Percentiles rank a stretch among this genome's conserved stretches.
These are phyloP conservation scores for Cadophora sp. DNA, from an alignment of 2,329 filamentous ascomycete species.

Conservation along the genomic window DNA sequence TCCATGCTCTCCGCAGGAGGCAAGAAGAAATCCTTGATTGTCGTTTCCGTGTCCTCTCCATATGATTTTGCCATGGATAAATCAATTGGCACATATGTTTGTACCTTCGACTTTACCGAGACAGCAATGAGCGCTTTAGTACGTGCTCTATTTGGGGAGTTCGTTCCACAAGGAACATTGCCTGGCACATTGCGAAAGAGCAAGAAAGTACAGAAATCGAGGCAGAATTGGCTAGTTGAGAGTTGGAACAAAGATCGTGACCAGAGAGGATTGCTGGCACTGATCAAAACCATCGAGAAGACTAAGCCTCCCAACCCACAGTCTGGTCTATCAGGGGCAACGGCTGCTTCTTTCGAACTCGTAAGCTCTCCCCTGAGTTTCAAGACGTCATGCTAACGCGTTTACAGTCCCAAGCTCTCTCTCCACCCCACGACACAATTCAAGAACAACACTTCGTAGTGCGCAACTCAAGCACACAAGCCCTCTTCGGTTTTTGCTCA, in stretches of 20 bases:
- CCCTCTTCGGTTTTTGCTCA: constrained; percentile 89
- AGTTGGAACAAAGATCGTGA: constrained; percentile 84
- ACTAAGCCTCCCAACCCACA: constrained; percentile 69
- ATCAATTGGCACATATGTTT: constrained; percentile 89
- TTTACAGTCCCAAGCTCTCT: constrained; percentile 16
- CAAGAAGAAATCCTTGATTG: constrained; percentile 87
- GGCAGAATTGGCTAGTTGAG: constrained; percentile 94
- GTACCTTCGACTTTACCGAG: constrained; percentile 96
- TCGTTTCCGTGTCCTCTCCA: constrained; percentile 91
- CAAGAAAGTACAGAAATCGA: constrained; percentile 85
- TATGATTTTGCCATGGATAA: constrained; percentile 97
- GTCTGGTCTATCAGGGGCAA: constrained; percentile 68
- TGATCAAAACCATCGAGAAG: constrained; percentile 75
- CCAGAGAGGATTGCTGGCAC: constrained; percentile 72
- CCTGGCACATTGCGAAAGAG: constrained; percentile 83
- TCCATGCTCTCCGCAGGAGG: constrained; percentile 78
- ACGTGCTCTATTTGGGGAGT: constrained; percentile 82
- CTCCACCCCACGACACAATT: constrained; percentile 63
- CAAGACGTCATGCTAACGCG: background rate
- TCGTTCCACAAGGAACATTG: constrained; percentile 63
- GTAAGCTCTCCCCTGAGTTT: constrained; percentile 40
- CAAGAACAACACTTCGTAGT: constrained; percentile 91
- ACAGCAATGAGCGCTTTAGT: constrained; percentile 86
- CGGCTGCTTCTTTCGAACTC: constrained; percentile 78
- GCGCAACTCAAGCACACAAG: constrained; percentile 89